Base-by-base conservation (phyloP, 768 basidiomycete genomes). In the Suillus lakei region DNA sequence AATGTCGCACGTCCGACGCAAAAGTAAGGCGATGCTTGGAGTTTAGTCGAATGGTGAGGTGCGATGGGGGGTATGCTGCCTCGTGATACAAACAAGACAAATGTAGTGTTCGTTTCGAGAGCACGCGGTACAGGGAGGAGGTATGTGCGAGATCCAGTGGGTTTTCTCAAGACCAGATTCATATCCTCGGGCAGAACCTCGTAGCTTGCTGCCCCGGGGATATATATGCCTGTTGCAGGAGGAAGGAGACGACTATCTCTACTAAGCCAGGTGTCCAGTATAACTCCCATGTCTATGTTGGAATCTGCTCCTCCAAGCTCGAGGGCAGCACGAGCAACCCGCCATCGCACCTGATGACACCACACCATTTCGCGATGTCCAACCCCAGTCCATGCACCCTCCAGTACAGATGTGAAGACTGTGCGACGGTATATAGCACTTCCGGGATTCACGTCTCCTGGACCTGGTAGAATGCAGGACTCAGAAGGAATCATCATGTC, bases 281-380 rank as follows among this genome's bases (percentile, higher is more conserved):
- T 70, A 5, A 64, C 67, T 0, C 70, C 79, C 36, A 79, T 79
- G 4, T 70, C 73, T 32, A 60, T 55, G 0, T 77, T 69, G 9
- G 75, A 70, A 3, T 64, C 43, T 6, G 72, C 64, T n/a, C 67
- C 72, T 3, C 84, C 85, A 13, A 92, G 79, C 70, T 94, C 92
- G 7, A 98, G 78, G 30, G 89, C 89, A 23, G 89, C 87, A 61
- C 93, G 84, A 18, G 96, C 96, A 39, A 97, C 82, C 28, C 89
- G 86, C 91, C 91, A 94, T 46, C 98, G 90, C 12, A 98, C 90
- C 78, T 99, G 98, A 77, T 98, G 94, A 73, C 98, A 99, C 98
- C 98, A 99, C 5, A 99, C 95, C 87, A 98, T 96, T 66, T 93
- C 96, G 48, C 89, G 89, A 75, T 99, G 98, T 30, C 96, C 97